A percentile compares a stretch with the other conserved stretches of the same genome.
These are phyloP conservation scores for Castanopsis chinensis DNA, from an alignment of 306 rosid species.

Conservation along the genomic window DNA sequence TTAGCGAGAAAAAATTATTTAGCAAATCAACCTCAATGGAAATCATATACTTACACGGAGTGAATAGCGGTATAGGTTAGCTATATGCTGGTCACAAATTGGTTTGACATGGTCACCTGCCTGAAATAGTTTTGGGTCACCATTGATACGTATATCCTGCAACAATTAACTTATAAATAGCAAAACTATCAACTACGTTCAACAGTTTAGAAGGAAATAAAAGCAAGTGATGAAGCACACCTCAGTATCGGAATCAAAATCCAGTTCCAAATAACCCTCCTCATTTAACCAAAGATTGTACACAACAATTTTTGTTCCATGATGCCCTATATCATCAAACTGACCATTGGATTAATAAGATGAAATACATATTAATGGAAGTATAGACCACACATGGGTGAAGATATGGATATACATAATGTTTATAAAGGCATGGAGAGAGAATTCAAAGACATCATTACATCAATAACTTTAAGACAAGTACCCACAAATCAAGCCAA, in stretches of 20 bases:
- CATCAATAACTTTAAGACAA: too few relatives aligned
- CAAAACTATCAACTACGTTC: background rate
- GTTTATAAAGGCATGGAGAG: too few relatives aligned
- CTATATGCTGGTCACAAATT: slow-evolving; percentile 41
- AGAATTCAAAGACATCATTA: too few relatives aligned
- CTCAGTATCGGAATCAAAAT: slow-evolving; percentile 44
- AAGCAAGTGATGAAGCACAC: slow-evolving; percentile 15
- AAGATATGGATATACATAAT: too few relatives aligned
- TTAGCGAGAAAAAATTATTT: background rate
- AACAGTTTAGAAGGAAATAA: background rate
- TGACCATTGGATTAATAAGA: slow-evolving; percentile 5
- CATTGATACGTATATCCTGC: slow-evolving; percentile 46
- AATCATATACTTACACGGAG: slow-evolving; percentile 42
- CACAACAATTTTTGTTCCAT: slow-evolving; percentile 50
- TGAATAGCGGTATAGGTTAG: slow-evolving; percentile 35
- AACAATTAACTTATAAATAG: slow-evolving; percentile 2
- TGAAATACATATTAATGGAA: too few relatives aligned
- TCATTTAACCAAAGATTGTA: slow-evolving; percentile 48
- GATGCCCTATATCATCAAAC: slow-evolving; percentile 52
- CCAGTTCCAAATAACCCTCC: slow-evolving; percentile 40
- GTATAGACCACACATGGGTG: too few relatives aligned
- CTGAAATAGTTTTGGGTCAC: slow-evolving; percentile 7
- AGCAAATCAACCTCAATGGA: background rate
- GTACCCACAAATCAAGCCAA: too few relatives aligned
- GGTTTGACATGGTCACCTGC: slow-evolving; percentile 21